Evolutionary conservation across 345 rosid species (phyloP).

Genomic region (Angophora floribunda): DNA sequence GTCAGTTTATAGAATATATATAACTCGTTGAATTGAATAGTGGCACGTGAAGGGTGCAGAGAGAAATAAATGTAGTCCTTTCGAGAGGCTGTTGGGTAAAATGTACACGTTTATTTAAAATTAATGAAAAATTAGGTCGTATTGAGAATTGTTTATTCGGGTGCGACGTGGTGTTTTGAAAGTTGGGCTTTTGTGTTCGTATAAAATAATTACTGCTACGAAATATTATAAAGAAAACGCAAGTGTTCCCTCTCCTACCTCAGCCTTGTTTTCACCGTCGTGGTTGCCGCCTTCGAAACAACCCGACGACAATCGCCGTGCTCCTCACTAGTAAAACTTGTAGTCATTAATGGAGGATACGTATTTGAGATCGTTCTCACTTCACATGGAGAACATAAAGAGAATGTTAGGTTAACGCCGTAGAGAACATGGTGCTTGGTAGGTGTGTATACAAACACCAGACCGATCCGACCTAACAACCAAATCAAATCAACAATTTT

Average conservation of each 20-base stretch:
- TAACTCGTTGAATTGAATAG: background rate
- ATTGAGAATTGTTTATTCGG: background rate
- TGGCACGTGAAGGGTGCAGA: background rate
- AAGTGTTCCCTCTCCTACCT: background rate
- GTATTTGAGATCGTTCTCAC: background rate
- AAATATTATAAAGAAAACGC: background rate
- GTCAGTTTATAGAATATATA: background rate
- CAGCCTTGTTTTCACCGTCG: background rate
- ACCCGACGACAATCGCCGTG: background rate
- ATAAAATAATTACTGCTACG: background rate
- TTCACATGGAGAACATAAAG: background rate
- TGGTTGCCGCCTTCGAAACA: background rate
- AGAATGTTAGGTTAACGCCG: background rate
- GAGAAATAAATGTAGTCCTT: background rate
- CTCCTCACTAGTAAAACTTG: background rate
- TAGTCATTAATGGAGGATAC: background rate
- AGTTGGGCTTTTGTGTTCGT: background rate
- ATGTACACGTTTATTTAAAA: background rate
- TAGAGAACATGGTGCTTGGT: background rate
- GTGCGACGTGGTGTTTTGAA: background rate
- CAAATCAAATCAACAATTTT: too few species aligned
- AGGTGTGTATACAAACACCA: fast-evolving
- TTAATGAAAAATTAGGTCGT: background rate
- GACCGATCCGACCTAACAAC: too few species aligned
- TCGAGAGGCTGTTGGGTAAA: background rate